phyloP scores from a whole-genome alignment of 176 grass and related monocot species.

The Alloteropsis semialata region DNA sequence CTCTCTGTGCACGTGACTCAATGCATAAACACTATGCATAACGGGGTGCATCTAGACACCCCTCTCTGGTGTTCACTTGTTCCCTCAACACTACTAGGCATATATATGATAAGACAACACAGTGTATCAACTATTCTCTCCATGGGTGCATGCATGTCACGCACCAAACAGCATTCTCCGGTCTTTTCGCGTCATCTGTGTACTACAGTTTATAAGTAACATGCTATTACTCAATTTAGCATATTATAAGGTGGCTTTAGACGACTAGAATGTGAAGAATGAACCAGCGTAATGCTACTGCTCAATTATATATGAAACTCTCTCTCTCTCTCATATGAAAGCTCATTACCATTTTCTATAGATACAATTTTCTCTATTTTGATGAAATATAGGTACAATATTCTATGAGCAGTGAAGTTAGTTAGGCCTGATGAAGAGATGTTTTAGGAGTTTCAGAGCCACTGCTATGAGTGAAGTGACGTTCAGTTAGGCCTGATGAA shows the following conservation, averaged over 20 bases:
- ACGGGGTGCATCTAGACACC: too few relatives aligned
- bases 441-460: not conserved
- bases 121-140: conserved; percentile 12
- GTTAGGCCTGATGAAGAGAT: not conserved
- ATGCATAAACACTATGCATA: too few relatives aligned
- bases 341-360: not conserved
- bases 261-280: not conserved
- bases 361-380: too few relatives aligned
- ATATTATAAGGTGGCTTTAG: not conserved
- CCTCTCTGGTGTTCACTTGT: too few relatives aligned
- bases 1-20: too few relatives aligned
- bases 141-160: not conserved
- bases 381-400: too few relatives aligned
- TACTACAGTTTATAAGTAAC: not conserved
- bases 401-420: not conserved
- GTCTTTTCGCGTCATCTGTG: not conserved
- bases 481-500: not conserved
- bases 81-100: conserved; percentile 2
- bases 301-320: too few relatives aligned
- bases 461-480: not conserved
- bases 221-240: not conserved
- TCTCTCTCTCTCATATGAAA: not conserved
- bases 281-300: too few relatives aligned
- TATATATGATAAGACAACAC: conserved; percentile 24
- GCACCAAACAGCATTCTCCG: not conserved